Evolutionary conservation across 116 monocot genomes (phyloP).

Genomic region (Zostera marina): DNA sequence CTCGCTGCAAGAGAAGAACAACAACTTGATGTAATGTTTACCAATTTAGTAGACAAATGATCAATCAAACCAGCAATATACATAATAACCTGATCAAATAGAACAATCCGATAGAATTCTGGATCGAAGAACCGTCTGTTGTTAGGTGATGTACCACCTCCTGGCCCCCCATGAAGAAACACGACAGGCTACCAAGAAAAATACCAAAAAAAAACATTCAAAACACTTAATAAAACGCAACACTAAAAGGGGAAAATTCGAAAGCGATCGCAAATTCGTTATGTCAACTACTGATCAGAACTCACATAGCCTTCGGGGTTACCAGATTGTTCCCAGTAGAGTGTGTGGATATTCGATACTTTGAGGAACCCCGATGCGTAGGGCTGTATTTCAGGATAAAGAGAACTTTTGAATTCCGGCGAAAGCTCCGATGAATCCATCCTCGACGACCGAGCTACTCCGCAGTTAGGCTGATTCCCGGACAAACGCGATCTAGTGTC

Average conservation of each 20-base stretch:
- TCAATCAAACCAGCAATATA: not conserved
- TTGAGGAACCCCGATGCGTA: slow-evolving; percentile 67
- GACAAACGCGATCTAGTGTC: too few species aligned
- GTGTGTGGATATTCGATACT: slow-evolving; percentile 73
- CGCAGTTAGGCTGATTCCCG: not conserved
- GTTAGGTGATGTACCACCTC: slow-evolving; percentile 68
- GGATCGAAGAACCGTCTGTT: slow-evolving; percentile 94
- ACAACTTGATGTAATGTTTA: not conserved
- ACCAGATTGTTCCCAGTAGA: slow-evolving; percentile 97
- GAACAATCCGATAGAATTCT: slow-evolving; percentile 78
- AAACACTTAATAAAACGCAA: not conserved
- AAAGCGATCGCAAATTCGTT: too few species aligned
- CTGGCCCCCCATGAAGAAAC: slow-evolving; percentile 97
- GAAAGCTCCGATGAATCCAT: slow-evolving; percentile 7
- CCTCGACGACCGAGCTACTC: not conserved
- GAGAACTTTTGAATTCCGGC: slow-evolving; percentile 16
- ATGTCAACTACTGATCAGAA: not conserved
- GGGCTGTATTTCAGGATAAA: slow-evolving; percentile 61
- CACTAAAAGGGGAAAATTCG: too few species aligned
- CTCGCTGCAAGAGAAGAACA: slow-evolving; percentile 41
- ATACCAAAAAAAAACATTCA: not conserved
- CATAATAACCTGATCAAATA: slow-evolving; percentile 82
- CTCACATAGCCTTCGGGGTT: slow-evolving; percentile 83
- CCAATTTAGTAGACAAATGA: too few species aligned
- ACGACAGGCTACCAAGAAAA: slow-evolving; percentile 65